Base-by-base conservation (phyloP, 352 stramenopile species). In the Pseudoperonospora humuli region DNA sequence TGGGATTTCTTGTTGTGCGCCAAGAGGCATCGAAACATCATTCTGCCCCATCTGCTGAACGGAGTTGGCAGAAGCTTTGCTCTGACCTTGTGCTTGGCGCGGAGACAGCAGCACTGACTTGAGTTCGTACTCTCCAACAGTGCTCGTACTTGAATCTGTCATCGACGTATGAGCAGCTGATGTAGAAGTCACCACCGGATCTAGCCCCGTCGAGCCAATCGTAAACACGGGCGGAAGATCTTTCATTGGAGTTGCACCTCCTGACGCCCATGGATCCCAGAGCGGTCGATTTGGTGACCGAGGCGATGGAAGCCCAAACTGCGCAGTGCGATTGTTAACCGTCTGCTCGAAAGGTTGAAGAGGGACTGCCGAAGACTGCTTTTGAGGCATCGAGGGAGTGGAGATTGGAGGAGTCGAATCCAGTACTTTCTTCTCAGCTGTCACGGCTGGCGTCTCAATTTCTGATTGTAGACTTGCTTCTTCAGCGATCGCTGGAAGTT, bases 201-300 rank as follows among this genome's bases (percentile, higher is more conserved):
- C 60, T 39, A 63, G 39, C 2, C 43, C 39, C 1, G 60, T 63
- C 5, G 64, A 63, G 10, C 52, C 54, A 39, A 64, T 66, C 6
- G 32, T 64, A 31, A 68, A 64, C 18, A 62, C 54, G 20, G 63
- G 60, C 14, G 60, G 60, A 17, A 60, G 45, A 11, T 61, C 59
- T 19, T 62, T 66, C 64, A 72, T 57, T 0, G 61, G 51, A 2
- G 62, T 70, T 8, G 50, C 52, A 7, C 54, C 53, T 24, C 52
- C 61, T 9, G 65, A 70, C 8, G 58, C 65, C 65, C 65, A 75
- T 14, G 65, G 65, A 40, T 70, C 55, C 65, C 65, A 75, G 20
- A 75, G 44, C n/a, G 65, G 54, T 29, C 34, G 49, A 23, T 66
- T 68, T 7, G 53, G 47, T 13, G 49, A 54, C 27, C 57, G 42